Percentiles rank a stretch among this genome's conserved stretches.
These are phyloP conservation scores for Penicillium polonicum DNA, from an alignment of 2,329 filamentous ascomycete species.

Conservation along the genomic window DNA sequence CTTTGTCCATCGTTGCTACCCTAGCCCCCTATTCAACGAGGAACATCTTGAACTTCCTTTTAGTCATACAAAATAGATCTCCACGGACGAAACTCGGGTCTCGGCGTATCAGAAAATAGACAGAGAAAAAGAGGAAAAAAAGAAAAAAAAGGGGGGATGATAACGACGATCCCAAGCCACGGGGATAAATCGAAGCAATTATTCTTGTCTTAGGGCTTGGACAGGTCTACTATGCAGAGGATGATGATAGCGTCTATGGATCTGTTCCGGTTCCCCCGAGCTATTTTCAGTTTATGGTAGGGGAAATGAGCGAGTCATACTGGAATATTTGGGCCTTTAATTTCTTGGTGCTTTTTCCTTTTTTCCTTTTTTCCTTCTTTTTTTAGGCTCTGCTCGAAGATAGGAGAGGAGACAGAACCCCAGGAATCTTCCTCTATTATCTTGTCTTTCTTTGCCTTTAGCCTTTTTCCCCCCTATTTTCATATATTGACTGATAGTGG, in stretches of 20 bases:
- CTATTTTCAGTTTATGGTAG: not conserved
- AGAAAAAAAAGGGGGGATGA: not conserved
- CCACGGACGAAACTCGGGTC: constrained; percentile 11
- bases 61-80: constrained; percentile 7
- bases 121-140: not conserved
- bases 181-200: constrained; percentile 9
- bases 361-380: not conserved
- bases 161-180: constrained; percentile 21
- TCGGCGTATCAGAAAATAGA: constrained; percentile 9
- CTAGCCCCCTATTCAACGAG: constrained; percentile 2
- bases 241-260: constrained; percentile 14
- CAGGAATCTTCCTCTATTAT: not conserved
- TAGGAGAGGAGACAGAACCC: not conserved
- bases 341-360: too few relatives aligned
- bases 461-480: not conserved
- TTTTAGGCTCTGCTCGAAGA: not conserved
- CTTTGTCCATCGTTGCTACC: not conserved
- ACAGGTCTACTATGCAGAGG: constrained; percentile 9
- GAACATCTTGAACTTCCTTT: constrained; percentile 14
- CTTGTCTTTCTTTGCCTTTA: not conserved
- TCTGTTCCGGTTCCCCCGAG: not conserved
- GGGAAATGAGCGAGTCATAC: not conserved
- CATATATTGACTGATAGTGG: not conserved
- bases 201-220: constrained; percentile 11
- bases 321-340: too few relatives aligned